Evolutionary conservation across 305 asterid species (phyloP).

Genomic region (Fraxinus sp.): DNA sequence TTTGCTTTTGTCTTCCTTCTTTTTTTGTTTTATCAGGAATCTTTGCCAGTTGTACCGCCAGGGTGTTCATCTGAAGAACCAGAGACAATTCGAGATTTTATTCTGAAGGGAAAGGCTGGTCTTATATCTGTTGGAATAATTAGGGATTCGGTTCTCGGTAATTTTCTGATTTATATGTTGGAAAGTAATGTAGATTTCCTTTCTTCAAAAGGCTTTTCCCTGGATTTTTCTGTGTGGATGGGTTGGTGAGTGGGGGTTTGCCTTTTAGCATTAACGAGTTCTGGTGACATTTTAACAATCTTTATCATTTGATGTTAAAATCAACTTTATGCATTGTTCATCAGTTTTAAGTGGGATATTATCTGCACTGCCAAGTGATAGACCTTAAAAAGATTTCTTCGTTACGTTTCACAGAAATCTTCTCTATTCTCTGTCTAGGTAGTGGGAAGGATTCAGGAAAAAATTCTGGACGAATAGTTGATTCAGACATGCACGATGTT

Average conservation of each 20-base stretch:
- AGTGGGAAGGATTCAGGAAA: slow-evolving; percentile 73
- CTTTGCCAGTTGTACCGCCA: slow-evolving; percentile 76
- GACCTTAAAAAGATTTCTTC: neutral
- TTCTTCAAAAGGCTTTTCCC: slow-evolving; percentile 6
- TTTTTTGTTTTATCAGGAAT: slow-evolving; percentile 48
- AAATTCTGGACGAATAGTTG: slow-evolving; percentile 78
- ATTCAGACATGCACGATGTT: slow-evolving; percentile 95
- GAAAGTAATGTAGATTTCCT: neutral
- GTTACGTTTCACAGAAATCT: slow-evolving; percentile 15
- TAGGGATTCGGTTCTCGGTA: slow-evolving; percentile 78
- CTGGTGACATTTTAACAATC: neutral
- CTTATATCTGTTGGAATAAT: slow-evolving; percentile 91
- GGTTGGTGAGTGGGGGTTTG: neutral
- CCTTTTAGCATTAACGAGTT: neutral
- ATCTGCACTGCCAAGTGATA: neutral
- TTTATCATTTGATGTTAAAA: neutral
- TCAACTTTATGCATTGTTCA: neutral
- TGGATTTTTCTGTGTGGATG: neutral
- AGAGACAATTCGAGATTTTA: slow-evolving; percentile 63
- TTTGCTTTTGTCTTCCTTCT: neutral
- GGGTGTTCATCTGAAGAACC: slow-evolving; percentile 79
- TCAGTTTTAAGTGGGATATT: slow-evolving; percentile 5
- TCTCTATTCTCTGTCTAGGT: slow-evolving; percentile 44
- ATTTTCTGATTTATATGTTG: slow-evolving; percentile 16
- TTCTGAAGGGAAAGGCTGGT: slow-evolving; percentile 78